Percentiles rank a stretch among this genome's conserved stretches.
phyloP scores from a whole-genome alignment of 2,329 filamentous ascomycete genomes.

The Onygenales sp. region DNA sequence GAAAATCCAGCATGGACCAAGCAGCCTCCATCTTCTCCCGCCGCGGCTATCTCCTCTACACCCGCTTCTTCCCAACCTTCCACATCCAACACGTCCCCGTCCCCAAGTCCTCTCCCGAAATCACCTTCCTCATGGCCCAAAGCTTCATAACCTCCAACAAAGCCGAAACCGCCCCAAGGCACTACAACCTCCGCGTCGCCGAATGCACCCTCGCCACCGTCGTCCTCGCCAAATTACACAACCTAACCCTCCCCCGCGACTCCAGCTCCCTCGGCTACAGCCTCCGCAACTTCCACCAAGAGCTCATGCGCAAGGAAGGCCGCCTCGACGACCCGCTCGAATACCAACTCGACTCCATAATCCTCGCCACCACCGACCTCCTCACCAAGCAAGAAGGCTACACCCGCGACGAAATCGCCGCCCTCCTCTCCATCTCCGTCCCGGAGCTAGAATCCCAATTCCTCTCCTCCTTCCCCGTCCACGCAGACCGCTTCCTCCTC shows the following conservation, averaged over 20 bases:
- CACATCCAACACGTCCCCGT: constrained; percentile 69
- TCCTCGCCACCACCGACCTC: constrained; percentile 59
- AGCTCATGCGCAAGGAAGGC: constrained; percentile 54
- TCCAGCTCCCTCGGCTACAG: constrained; percentile 73
- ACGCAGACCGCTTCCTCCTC: constrained; percentile 78
- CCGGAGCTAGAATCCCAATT: constrained; percentile 66
- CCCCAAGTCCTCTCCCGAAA: constrained; percentile 68
- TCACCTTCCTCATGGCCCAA: constrained; percentile 89
- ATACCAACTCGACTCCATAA: constrained; percentile 63
- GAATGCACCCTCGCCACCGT: constrained; percentile 84
- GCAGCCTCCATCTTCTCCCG: constrained; percentile 89
- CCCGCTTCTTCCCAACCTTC: constrained; percentile 76
- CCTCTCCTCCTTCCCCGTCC: constrained; percentile 80
- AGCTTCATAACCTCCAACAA: constrained; percentile 93
- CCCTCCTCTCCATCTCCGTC: constrained; percentile 58
- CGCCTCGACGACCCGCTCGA: constrained; percentile 42
- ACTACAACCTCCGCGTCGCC: constrained; percentile 94
- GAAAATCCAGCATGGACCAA: constrained; percentile 73
- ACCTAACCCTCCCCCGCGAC: constrained; percentile 62
- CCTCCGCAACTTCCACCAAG: constrained; percentile 77
- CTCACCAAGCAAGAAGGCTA: constrained; percentile 75
- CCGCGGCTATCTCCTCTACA: constrained; percentile 76
- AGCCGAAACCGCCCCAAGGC: constrained; percentile 81
- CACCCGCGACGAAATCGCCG: constrained; percentile 73
- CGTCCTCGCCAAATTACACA: constrained; percentile 51